phyloP scores from a whole-genome alignment of 164 flowering plant species.

The Tinospora cordifolia region DNA sequence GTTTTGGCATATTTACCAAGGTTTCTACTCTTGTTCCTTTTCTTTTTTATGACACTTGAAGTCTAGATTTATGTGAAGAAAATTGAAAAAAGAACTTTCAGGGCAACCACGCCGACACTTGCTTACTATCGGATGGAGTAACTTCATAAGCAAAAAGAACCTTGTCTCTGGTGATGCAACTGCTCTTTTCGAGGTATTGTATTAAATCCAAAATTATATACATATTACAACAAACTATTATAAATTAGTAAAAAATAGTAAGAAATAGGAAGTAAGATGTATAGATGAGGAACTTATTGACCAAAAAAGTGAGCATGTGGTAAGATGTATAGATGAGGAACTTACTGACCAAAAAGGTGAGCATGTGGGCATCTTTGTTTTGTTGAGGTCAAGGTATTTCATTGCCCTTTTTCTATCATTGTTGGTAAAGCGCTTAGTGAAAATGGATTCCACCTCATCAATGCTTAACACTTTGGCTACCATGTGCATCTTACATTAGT shows the following conservation, averaged over 20 bases:
- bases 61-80: too few species aligned
- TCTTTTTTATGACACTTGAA: neutral
- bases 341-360: conserved; percentile 92
- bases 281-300: too few species aligned
- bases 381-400: conserved; percentile 83
- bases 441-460: too few species aligned
- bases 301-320: conserved; percentile 87
- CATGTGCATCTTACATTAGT: too few species aligned
- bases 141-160: conserved; percentile 80
- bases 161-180: conserved; percentile 55
- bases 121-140: conserved; percentile 95
- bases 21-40: conserved; percentile 20
- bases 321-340: too few species aligned
- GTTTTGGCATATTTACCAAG: conserved; percentile 92
- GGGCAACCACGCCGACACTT: conserved; percentile 97
- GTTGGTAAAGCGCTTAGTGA: conserved; percentile 91
- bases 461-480: too few species aligned
- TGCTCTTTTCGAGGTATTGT: conserved; percentile 30
- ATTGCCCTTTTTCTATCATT: conserved; percentile 91
- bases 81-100: conserved; percentile 20
- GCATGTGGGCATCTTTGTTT: conserved; percentile 72
- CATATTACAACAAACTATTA: too few species aligned
- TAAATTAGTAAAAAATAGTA: too few species aligned
- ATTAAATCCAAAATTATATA: neutral
- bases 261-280: too few species aligned